A percentile compares a stretch with the other conserved stretches of the same genome.
Conservation (phyloP, 192 early-diverging fungal genomes). For the Blastocladiella britannica region DNA sequence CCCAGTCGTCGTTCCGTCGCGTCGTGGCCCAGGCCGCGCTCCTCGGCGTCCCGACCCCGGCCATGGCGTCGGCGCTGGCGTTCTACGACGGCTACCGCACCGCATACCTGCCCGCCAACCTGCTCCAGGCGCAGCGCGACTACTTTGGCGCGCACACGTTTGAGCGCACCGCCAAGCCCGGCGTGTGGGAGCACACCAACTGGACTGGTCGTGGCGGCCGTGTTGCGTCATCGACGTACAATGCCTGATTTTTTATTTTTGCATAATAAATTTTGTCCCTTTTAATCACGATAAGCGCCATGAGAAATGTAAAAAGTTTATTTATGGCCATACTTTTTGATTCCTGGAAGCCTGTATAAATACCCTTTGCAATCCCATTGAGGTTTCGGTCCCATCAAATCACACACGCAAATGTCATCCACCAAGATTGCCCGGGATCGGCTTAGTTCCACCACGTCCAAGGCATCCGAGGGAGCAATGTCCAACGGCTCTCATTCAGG, state of each 20-base stretch:
- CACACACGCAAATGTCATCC: too few species aligned
- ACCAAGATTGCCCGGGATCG: too few species aligned
- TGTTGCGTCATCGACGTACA: conserved; percentile 46
- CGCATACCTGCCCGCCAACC: conserved; percentile 74
- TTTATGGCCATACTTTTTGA: too few species aligned
- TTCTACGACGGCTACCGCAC: conserved; percentile 97
- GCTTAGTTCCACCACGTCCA: too few species aligned
- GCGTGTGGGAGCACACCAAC: conserved; percentile 78
- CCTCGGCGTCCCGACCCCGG: conserved; percentile 77
- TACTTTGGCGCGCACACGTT: conserved; percentile 98
- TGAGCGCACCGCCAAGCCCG: conserved; percentile 55
- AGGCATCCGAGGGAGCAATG: too few species aligned
- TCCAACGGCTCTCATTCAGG: too few species aligned
- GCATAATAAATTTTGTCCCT: too few species aligned
- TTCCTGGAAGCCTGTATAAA: too few species aligned
- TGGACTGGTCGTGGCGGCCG: conserved; percentile 89
- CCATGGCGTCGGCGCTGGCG: conserved; percentile 68
- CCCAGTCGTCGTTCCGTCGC: conserved; percentile 68
- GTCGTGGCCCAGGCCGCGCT: conserved; percentile 60
- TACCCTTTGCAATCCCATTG: too few species aligned
- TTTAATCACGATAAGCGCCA: too few species aligned
- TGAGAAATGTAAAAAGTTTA: too few species aligned
- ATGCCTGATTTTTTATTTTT: conserved; percentile 33
- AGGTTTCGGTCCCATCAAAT: too few species aligned
- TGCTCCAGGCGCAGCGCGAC: conserved; percentile 93